Percentiles rank a stretch among this genome's conserved stretches.
Evolutionary conservation across 495 filamentous ascomycete genomes (phyloP).

Genomic region (Evernia prunastri): DNA sequence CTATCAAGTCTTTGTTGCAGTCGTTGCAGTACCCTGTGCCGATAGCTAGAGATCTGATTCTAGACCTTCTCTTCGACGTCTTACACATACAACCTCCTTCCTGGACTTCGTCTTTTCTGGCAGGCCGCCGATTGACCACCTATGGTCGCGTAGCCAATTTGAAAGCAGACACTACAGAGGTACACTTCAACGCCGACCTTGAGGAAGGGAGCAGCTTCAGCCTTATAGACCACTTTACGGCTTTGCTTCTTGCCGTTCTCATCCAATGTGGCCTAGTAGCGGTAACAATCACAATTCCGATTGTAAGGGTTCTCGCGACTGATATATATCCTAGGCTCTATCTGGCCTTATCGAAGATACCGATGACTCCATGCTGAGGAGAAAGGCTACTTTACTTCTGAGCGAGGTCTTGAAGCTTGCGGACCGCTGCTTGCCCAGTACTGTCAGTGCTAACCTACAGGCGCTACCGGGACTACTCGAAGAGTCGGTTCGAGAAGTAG

Average conservation of each 20-base stretch:
- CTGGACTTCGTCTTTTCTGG: slow-evolving; percentile 93
- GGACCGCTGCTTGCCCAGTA: slow-evolving; percentile 71
- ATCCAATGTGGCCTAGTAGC: slow-evolving; percentile 74
- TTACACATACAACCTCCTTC: slow-evolving; percentile 91
- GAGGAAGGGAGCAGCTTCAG: slow-evolving; percentile 68
- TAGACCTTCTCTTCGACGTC: slow-evolving; percentile 86
- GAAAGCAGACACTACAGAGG: slow-evolving; percentile 53
- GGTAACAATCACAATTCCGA: slow-evolving; percentile 35
- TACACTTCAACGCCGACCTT: slow-evolving; percentile 35
- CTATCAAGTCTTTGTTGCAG: slow-evolving; percentile 72
- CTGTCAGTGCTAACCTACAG: slow-evolving; percentile 73
- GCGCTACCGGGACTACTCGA: slow-evolving; percentile 75
- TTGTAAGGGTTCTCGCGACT: slow-evolving; percentile 17
- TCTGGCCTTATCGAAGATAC: slow-evolving; percentile 62
- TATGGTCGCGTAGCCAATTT: slow-evolving; percentile 89
- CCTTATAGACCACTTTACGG: slow-evolving; percentile 87
- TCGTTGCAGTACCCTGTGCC: slow-evolving; percentile 68
- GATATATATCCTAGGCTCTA: slow-evolving; percentile 41
- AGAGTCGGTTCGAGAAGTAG: slow-evolving; percentile 61
- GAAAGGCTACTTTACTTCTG: slow-evolving; percentile 84
- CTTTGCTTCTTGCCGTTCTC: slow-evolving; percentile 78
- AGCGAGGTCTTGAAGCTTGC: slow-evolving; percentile 87
- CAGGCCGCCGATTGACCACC: slow-evolving; percentile 84
- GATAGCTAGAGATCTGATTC: slow-evolving; percentile 57
- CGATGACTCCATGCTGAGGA: slow-evolving; percentile 65